A percentile compares a stretch with the other conserved stretches of the same genome.
These are phyloP conservation scores for Serendipita indica DNA, from an alignment of 768 basidiomycete genomes.

Conservation along the genomic window DNA sequence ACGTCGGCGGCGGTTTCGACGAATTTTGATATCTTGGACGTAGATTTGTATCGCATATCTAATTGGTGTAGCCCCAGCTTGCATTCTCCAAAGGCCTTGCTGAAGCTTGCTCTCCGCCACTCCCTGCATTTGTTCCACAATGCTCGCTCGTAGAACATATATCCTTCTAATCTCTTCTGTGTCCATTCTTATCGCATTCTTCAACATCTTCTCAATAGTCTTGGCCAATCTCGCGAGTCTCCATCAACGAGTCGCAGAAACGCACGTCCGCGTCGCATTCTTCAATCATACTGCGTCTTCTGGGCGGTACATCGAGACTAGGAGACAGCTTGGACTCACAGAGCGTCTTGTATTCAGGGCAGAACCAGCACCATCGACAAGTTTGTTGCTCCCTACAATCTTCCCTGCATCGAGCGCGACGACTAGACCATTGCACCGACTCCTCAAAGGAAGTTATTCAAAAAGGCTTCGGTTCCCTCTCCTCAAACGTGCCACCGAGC, in stretches of 20 bases:
- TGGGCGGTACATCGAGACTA: background rate
- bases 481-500: background rate
- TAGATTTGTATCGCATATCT: background rate
- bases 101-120: conserved; percentile 2
- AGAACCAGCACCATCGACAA: background rate
- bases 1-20: no score
- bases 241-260: background rate
- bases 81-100: background rate
- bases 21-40: background rate
- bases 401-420: background rate
- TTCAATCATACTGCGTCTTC: background rate
- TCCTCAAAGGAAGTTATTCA: background rate
- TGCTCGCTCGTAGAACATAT: background rate
- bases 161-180: background rate
- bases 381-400: background rate
- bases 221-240: no score
- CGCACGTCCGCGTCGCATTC: background rate
- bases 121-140: background rate
- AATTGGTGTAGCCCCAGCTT: background rate
- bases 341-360: background rate
- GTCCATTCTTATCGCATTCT: background rate
- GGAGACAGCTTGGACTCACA: background rate
- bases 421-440: background rate
- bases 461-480: background rate
- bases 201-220: no score